Base-by-base conservation (phyloP, 2,329 filamentous ascomycete genomes). In the Hymenotorrendiella dingleyae region DNA sequence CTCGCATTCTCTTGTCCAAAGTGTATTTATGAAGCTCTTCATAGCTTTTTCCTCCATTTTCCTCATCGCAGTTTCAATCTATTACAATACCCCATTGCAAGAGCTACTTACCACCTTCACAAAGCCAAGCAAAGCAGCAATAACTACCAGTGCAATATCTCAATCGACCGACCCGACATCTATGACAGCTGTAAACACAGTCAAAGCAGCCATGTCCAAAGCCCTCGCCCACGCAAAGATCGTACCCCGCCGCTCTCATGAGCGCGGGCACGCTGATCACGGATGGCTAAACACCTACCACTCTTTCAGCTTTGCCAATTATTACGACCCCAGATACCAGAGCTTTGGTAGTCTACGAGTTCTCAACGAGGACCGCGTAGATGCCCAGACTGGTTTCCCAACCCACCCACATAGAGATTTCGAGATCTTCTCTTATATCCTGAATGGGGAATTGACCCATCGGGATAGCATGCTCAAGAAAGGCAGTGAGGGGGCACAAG, bases 261-360 rank as follows among this genome's bases (percentile, higher is more conserved):
- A 76, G 33, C 77, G 89, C 39, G 88, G 88, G 23, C 84, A 90
- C 63, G 76, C 78, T 26, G 78, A 94, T 62, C 86, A 94, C 63
- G 86, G 84, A 63, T 94, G 88, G 88, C 76, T 94, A 7, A 84
- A 91, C 67, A 83, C 82, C 6, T 93, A 85, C 67, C 87, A 94
- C 69, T 86, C 82, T 50, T 94, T 94, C 71, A 83, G 77, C 57
- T 94, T 94, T 64, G 86, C 86, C 30, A 72, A 65, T 28, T 82
- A 82, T 66, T 55, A 58, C 41, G 54, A 74, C 59, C 82, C 84
- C 2, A 62, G 65, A 20, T 84, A 80, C 67, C 73, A 74, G 34
- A 72, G 76, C 49, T 94, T 85, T 59, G 88, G 89, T 6, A 76
- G 82, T 20, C 73, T 94, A 35, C 80, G 88, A 43, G 87, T 94